These are phyloP conservation scores for Acrocalymma vagum DNA, from an alignment of 2,329 filamentous ascomycete species.

Conservation along the genomic window DNA sequence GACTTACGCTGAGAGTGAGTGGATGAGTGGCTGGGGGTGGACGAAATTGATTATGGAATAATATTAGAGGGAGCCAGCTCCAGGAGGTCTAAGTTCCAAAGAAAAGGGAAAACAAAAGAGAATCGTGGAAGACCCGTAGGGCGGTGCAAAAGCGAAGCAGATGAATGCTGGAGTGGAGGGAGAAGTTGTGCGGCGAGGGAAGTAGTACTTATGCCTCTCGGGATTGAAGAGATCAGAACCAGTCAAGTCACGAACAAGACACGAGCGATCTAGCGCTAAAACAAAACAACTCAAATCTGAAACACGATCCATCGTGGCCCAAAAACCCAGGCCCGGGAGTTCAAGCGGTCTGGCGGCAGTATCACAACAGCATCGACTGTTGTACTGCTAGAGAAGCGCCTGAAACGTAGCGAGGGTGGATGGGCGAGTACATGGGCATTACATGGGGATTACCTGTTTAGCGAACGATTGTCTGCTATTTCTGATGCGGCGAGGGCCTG, in stretches of 20 bases:
- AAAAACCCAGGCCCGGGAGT: constrained; percentile 30
- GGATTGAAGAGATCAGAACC: constrained; percentile 41
- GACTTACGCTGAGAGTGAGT: constrained; percentile 46
- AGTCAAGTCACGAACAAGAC: too few species aligned
- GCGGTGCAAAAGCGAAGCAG: constrained; percentile 34
- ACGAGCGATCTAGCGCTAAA: constrained; percentile 44
- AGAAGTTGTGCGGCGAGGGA: constrained; percentile 46
- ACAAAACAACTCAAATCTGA: too few species aligned
- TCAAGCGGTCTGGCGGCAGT: constrained; percentile 42
- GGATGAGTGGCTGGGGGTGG: too few species aligned
- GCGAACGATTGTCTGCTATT: constrained; percentile 36
- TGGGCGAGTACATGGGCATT: constrained; percentile 41
- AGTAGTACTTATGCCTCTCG: constrained; percentile 45
- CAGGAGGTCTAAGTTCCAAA: constrained; percentile 51
- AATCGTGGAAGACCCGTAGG: constrained; percentile 49
- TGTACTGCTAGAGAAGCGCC: constrained; percentile 33
- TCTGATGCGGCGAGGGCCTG: constrained; percentile 21
- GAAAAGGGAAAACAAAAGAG: constrained; percentile 41
- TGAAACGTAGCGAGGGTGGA: constrained; percentile 45
- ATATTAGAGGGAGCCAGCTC: constrained; percentile 57
- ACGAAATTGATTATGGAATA: constrained; percentile 47
- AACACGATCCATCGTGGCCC: constrained; percentile 48
- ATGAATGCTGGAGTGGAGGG: constrained; percentile 35
- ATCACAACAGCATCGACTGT: constrained; percentile 34
- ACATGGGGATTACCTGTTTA: constrained; percentile 31